Conservation (phyloP, 345 rosid genomes). For the Eucalyptus paniculata region DNA sequence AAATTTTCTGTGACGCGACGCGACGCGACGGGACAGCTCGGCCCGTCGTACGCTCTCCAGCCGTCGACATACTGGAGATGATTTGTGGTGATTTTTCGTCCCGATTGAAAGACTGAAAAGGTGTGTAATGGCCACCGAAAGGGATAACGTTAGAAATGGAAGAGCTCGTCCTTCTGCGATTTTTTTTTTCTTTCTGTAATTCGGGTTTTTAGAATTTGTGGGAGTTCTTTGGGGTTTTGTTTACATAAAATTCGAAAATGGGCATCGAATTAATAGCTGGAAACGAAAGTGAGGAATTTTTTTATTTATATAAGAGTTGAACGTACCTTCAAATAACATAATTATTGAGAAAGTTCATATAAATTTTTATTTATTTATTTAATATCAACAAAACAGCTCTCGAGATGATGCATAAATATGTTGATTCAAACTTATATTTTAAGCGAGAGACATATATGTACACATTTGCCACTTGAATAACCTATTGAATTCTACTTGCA, state of each 20-base stretch:
- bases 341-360: too few relatives aligned
- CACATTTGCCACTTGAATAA: not conserved
- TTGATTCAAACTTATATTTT: not conserved
- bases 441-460: not conserved
- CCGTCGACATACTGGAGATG: not conserved
- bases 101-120: not conserved
- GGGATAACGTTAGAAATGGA: not conserved
- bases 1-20: not conserved
- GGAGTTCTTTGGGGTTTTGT: not conserved
- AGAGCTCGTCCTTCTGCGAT: not conserved
- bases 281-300: not conserved
- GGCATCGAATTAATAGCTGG: not conserved
- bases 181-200: not conserved
- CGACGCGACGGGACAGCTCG: not conserved
- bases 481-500: too few relatives aligned
- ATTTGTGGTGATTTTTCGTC: not conserved
- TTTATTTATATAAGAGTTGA: not conserved
- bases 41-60: not conserved
- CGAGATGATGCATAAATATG: fast-evolving
- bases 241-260: not conserved
- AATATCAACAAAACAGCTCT: too few relatives aligned
- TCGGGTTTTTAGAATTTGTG: not conserved
- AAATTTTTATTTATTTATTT: too few relatives aligned
- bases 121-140: not conserved
- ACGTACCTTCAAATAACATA: too few relatives aligned